Base-by-base conservation (phyloP, 2,329 filamentous ascomycete genomes). In the Diplocarpon rosae region DNA sequence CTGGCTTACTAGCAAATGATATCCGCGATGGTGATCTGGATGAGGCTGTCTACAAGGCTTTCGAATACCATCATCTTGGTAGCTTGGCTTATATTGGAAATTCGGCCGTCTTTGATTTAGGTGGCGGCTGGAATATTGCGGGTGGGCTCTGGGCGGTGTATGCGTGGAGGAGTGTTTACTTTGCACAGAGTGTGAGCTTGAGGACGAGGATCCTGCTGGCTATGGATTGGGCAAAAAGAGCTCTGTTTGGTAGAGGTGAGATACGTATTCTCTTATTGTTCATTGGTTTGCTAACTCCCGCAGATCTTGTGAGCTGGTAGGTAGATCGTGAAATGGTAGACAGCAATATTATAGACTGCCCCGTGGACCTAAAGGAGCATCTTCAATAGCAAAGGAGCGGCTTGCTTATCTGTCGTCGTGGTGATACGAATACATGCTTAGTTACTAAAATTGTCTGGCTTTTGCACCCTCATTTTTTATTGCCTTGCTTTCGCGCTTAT, bases 211-310 rank as follows among this genome's bases (percentile, higher is more conserved):
- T 87, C 52, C 66, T 98, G 59, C 71, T 98, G 65, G 88, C 88
- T 14, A 95, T 98, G 92, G 92, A 98, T 64, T 98, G 92, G 92
- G 81, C 79, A n/a, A 98, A 96, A 76, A 75, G 93, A 62, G 85
- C 87, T 11, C 66, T 98, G 16, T 98, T 98, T 69, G 92, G 92
- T 55, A 76, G 92, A 80, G 92, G 90, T 95, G 40, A 54, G 56
- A 45, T 43, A 17, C 20, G 11, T 7, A 14, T 35, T 2, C 5
- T 34, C 11, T 6, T 3, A 14, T 12, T 15, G 14, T 24, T 10
- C 13, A 8, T 2, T 24, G 5, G 37, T 34, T 6, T 41, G n/a
- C 45, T 51, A 45, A 48, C 14, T 34, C 15, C 14, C 33, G 3
- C 38, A 53, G 51, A 53, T 50, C 45, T 53, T n/a, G 52, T 53